A percentile compares a stretch with the other conserved stretches of the same genome.
These are phyloP conservation scores for Cicer chorassanicum DNA, from an alignment of 306 rosid species.

Conservation along the genomic window DNA sequence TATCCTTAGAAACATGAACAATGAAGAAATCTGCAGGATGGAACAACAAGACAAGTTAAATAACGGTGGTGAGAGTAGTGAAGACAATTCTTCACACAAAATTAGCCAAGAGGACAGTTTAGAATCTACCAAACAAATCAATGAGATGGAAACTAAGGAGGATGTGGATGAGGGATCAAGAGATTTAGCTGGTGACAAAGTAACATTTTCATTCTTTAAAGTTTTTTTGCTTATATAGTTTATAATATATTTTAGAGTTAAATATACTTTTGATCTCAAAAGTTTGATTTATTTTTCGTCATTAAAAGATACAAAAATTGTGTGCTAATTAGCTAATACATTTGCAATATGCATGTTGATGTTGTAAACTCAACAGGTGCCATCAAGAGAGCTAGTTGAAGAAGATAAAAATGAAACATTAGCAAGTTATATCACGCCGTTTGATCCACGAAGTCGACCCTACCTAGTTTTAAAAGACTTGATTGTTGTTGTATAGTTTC, in stretches of 20 bases:
- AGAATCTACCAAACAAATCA: constrained; percentile 19
- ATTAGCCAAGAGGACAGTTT: constrained; percentile 10
- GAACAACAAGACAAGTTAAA: constrained; percentile 38
- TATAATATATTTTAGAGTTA: background rate
- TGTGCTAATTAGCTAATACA: background rate
- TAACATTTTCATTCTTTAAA: constrained; percentile 25
- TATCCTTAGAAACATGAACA: constrained; percentile 1
- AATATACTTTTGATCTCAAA: too few species aligned
- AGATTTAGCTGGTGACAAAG: constrained; percentile 34
- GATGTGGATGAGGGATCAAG: constrained; percentile 31
- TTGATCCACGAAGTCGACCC: too few species aligned
- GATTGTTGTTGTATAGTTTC: too few species aligned
- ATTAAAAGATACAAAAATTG: background rate
- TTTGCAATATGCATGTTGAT: background rate
- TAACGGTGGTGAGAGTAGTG: constrained; percentile 24
- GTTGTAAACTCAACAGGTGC: constrained; percentile 27
- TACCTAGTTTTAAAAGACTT: too few species aligned
- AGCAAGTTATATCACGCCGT: too few species aligned
- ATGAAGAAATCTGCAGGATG: constrained; percentile 20
- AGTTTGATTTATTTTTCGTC: too few species aligned
- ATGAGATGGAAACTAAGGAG: constrained; percentile 6
- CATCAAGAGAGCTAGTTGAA: constrained; percentile 8
- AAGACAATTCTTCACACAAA: constrained; percentile 27
- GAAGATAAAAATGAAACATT: background rate
- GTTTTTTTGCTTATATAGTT: background rate